Base-by-base conservation (phyloP, 352 stramenopile genomes). In the Pythium chondricola region DNA sequence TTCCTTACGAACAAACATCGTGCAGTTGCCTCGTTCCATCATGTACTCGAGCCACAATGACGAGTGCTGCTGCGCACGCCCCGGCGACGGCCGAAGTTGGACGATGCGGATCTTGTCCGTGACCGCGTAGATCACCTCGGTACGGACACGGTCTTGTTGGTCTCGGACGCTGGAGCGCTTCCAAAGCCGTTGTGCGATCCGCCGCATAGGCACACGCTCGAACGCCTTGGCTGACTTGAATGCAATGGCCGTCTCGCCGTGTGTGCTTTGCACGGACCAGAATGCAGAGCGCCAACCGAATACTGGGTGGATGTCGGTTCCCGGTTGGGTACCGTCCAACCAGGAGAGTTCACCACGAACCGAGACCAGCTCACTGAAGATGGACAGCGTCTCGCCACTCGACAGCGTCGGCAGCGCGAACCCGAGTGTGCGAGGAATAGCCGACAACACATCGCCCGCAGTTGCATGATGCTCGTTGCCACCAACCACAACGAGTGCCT, bases 201-300 rank as follows among this genome's bases (percentile, higher is more conserved):
- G 4, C 5, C 43, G 29, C 40, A 52, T 48, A 8, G 18, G 9
- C 8, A 56, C 47, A 29, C 17, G 38, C 17, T 62, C 46, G 21
- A 62, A 62, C 7, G 41, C 40, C 41, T 62, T 62, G 21, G 54
- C 54, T 6, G 54, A 55, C 33, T 61, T 61, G 30, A 32, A 55
- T 13, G 48, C 32, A 9, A 55, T 32, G 1, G 43, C 44, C 4
- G 49, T 24, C 10, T 47, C 29, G 6, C 45, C 31, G 16, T 29
- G 22, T 4, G 45, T 44, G 0, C 45, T 47, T 2, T 29, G n/a
- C 7, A 55, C 16, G n/a, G 21, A 37, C 53, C 53, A 61, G 31
- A 61, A 32, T 0, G 45, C 44, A 8, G 43, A 22, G 29, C 53
- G 53, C 53, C 53, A 61, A 5, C 53, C 53, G 18, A 61, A 61